Evolutionary conservation across 1,139 yeast genomes (phyloP).

Genomic region (Taiozyma sp.): DNA sequence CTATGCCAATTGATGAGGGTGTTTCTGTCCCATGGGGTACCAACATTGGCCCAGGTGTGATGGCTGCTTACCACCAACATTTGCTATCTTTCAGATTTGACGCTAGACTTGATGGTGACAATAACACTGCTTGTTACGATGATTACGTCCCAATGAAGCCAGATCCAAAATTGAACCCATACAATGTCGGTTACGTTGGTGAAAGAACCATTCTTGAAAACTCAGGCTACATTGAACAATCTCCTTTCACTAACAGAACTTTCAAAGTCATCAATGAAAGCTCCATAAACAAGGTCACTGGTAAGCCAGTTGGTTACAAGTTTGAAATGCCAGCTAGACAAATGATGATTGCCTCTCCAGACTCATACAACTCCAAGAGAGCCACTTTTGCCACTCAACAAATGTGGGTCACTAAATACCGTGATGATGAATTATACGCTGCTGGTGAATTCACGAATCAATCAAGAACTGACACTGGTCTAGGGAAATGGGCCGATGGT

Average conservation of each 20-base stretch:
- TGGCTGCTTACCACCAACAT: conserved; percentile 91
- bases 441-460: conserved; percentile 67
- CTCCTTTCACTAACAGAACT: conserved; percentile 72
- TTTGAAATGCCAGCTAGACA: conserved; percentile 72
- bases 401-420: conserved; percentile 57
- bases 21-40: conserved; percentile 81
- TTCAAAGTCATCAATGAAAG: conserved; percentile 79
- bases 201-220: conserved; percentile 64
- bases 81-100: conserved; percentile 80
- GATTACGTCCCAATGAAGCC: conserved; percentile 66
- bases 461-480: conserved; percentile 48
- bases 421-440: conserved; percentile 51
- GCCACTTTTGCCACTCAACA: conserved; percentile 55
- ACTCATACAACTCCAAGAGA: conserved; percentile 52
- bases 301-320: conserved; percentile 81
- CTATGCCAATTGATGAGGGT: conserved; percentile 80
- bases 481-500: conserved; percentile 59
- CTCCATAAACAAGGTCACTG: conserved; percentile 69
- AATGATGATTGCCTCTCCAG: conserved; percentile 50
- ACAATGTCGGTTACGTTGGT: conserved; percentile 70
- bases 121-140: conserved; percentile 71
- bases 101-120: conserved; percentile 83
- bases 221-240: conserved; percentile 70
- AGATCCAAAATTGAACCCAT: conserved; percentile 56
- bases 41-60: conserved; percentile 76